Conservation (phyloP, 306 rosid genomes). For the Arachis hypogaea region DNA sequence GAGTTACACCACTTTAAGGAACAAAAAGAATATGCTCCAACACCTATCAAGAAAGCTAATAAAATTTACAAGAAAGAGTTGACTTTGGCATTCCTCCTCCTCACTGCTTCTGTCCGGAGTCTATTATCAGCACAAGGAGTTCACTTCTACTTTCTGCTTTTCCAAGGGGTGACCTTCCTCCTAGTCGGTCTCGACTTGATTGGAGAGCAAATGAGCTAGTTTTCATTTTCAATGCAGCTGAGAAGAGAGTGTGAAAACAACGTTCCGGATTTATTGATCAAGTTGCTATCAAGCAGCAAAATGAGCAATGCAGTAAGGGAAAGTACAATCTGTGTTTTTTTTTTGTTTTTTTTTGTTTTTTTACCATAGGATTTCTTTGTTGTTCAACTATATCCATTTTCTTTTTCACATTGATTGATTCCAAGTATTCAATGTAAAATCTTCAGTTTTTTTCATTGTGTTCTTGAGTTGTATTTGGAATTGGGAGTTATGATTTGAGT, state of each 20-base stretch:
- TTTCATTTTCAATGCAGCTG: slow-evolving; percentile 30
- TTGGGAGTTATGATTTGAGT: slow-evolving; percentile 41
- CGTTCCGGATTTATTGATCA: slow-evolving; percentile 22
- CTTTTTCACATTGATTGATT: slow-evolving; percentile 35
- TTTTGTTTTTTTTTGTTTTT: background rate
- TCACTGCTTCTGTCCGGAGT: slow-evolving; percentile 85
- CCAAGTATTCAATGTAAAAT: slow-evolving; percentile 38
- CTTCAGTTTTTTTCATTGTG: slow-evolving; percentile 39
- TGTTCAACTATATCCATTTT: slow-evolving; percentile 38
- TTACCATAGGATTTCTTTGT: slow-evolving; percentile 40
- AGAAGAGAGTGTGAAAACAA: slow-evolving; percentile 26
- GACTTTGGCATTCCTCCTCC: slow-evolving; percentile 83
- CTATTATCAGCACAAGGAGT: slow-evolving; percentile 92
- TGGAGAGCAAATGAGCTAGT: slow-evolving; percentile 88
- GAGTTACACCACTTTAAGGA: slow-evolving; percentile 61
- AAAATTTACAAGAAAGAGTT: slow-evolving; percentile 85
- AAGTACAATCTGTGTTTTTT: slow-evolving; percentile 10
- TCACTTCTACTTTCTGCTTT: slow-evolving; percentile 92
- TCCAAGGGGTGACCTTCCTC: slow-evolving; percentile 94
- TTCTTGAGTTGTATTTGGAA: slow-evolving; percentile 47
- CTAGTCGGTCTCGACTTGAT: slow-evolving; percentile 96
- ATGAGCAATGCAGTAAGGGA: slow-evolving; percentile 30
- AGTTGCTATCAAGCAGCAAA: slow-evolving; percentile 35
- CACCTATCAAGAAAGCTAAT: slow-evolving; percentile 64
- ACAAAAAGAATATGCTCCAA: slow-evolving; percentile 50